Evolutionary conservation across 2,329 filamentous ascomycete genomes (phyloP), one percentile per base, ranked within the genome.

Genomic region (Aspergillus cejpii): DNA sequence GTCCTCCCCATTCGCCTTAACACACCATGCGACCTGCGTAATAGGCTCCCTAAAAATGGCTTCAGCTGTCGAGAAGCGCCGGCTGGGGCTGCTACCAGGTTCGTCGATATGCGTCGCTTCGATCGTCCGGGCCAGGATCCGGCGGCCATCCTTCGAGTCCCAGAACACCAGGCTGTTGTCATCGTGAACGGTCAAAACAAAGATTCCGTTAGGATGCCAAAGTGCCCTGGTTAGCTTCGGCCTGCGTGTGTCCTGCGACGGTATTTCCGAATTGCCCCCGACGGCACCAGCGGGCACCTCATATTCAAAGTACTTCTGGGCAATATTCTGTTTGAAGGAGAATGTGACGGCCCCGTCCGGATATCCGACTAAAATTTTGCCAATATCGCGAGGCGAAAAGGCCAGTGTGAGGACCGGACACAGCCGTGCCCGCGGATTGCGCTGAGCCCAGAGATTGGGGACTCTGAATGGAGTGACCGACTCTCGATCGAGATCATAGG

Each of bases 201-300:
- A 95, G 0, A 87, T 94, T 0, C 90, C 92, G 1, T 87, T 94
- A 0, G 92, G 92, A 69, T 98, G 92, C 90, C 91, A 98, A 12
- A 91, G 66, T 1, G 88, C 90, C 55, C 94, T 86, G 1, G 83
- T 87, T 49, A 97, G 68, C 46, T 77, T 79, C 11, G 91, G 92
- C 55, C 76, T 80, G 40, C 90, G 80, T 47, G 78, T 63, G 11
- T 76, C 76, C 45, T 82, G 79, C 27, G 80, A 68, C 5, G 77
- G 75, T 29, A 77, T 68, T 21, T 88, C 85, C 8, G 76, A 72
- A 61, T 83, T 80, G 48, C 69, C 89, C n/a, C 91, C 91, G 0
- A 87, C 85, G 3, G 91, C 90, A 12, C 90, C 88, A 8, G 79
- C 74, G 0, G 88, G 87, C 2, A 97, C 66, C 46, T 84, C 76